phyloP scores from a whole-genome alignment of 768 basidiomycete genomes.

The Hemileccinum rubropunctum region DNA sequence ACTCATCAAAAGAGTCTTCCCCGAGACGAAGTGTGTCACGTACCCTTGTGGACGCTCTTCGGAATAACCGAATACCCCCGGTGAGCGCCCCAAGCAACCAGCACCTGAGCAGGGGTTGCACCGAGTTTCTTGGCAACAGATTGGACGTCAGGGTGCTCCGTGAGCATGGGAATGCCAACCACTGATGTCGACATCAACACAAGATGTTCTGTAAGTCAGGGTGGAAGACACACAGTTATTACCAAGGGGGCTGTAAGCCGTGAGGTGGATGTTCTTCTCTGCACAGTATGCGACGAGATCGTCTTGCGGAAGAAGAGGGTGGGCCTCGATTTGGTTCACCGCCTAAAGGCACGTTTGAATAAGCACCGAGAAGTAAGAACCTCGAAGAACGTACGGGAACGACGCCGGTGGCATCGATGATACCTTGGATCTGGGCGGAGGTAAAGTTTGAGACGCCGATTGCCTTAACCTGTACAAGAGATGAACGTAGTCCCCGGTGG shows the following conservation, averaged over 20 bases:
- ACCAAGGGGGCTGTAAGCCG: slow-evolving; percentile 74
- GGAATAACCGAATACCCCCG: slow-evolving; percentile 84
- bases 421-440: slow-evolving; percentile 57
- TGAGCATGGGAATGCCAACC: slow-evolving; percentile 60
- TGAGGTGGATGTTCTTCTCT: slow-evolving; percentile 66
- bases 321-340: slow-evolving; percentile 81
- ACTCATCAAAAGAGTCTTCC: not conserved
- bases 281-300: slow-evolving; percentile 71
- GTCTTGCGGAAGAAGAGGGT: slow-evolving; percentile 75
- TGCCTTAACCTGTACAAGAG: slow-evolving; percentile 47
- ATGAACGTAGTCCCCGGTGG: not conserved
- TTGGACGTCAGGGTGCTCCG: slow-evolving; percentile 60
- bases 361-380: not conserved
- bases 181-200: slow-evolving; percentile 34
- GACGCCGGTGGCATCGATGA: slow-evolving; percentile 68
- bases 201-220: not conserved
- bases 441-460: slow-evolving; percentile 87
- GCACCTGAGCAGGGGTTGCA: slow-evolving; percentile 75
- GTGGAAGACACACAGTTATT: slow-evolving; percentile 58
- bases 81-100: slow-evolving; percentile 76
- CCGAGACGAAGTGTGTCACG: slow-evolving; percentile 1
- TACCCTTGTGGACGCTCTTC: slow-evolving; percentile 69
- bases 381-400: slow-evolving; percentile 51
- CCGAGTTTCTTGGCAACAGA: slow-evolving; percentile 60
- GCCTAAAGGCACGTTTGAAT: slow-evolving; percentile 31